phyloP scores from a whole-genome alignment of 768 basidiomycete species.

The Suillus hirtellus region DNA sequence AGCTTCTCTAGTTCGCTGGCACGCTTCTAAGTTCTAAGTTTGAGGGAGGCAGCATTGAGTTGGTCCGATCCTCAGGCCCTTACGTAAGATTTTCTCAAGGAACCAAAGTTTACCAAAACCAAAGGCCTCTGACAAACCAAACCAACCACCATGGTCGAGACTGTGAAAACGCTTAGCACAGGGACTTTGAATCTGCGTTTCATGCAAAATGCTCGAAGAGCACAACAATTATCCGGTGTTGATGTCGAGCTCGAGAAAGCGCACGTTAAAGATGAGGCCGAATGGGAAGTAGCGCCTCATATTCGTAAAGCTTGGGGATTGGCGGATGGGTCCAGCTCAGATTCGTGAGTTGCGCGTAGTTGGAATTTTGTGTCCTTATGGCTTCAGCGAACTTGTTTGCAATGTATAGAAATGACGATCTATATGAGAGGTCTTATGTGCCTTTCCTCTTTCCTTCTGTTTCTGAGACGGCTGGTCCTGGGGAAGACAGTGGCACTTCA shows the following conservation, averaged over 20 bases:
- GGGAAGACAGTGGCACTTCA: constrained; percentile 18
- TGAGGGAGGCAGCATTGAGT: not conserved
- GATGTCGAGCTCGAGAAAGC: constrained; percentile 54
- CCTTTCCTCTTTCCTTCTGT: constrained; percentile 59
- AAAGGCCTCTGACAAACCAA: not conserved
- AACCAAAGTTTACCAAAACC: not conserved
- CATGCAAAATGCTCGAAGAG: constrained; percentile 69
- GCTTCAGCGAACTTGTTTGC: not conserved
- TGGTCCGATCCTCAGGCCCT: constrained; percentile 2
- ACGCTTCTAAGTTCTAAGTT: not conserved
- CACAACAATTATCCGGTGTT: constrained; percentile 50
- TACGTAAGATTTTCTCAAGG: constrained; percentile 11
- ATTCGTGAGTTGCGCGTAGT: constrained; percentile 14
- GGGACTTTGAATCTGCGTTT: constrained; percentile 67
- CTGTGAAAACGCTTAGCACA: constrained; percentile 52
- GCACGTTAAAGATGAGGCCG: constrained; percentile 58
- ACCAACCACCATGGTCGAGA: constrained; percentile 24
- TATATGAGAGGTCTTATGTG: constrained; percentile 62
- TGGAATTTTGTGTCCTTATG: constrained; percentile 8
- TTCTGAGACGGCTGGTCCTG: constrained; percentile 23
- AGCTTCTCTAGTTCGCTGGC: not conserved
- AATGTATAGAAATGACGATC: constrained; percentile 3
- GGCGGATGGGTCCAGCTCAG: constrained; percentile 5
- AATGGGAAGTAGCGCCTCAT: constrained; percentile 62
- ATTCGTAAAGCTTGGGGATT: constrained; percentile 54